phyloP scores from a whole-genome alignment of 106 monocot species.

The Dendrobium nobile region DNA sequence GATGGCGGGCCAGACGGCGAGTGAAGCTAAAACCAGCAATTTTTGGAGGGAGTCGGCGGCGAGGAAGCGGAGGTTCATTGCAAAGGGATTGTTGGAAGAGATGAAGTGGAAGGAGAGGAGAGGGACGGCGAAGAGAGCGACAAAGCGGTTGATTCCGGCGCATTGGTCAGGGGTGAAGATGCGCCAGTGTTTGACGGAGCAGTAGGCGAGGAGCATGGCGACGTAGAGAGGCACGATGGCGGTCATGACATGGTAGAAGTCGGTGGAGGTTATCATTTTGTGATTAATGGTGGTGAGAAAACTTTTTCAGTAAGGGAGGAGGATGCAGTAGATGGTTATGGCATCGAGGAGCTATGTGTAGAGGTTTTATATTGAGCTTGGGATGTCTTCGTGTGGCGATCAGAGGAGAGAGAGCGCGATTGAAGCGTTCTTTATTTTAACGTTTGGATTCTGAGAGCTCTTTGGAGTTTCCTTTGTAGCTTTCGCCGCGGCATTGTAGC shows the following conservation, averaged over 20 bases:
- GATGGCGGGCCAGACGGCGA: slow-evolving; percentile 39
- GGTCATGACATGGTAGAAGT: slow-evolving; percentile 75
- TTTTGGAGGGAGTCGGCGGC: slow-evolving; percentile 74
- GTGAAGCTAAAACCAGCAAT: slow-evolving; percentile 42
- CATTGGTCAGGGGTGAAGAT: slow-evolving; percentile 62
- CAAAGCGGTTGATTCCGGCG: slow-evolving; percentile 64
- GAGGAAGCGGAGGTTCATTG: slow-evolving; percentile 68
- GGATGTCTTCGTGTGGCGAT: neutral
- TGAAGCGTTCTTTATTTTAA: no score
- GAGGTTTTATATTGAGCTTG: slow-evolving; percentile 19
- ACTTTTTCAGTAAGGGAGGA: neutral
- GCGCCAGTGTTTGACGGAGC: slow-evolving; percentile 55
- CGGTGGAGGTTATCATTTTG: slow-evolving; percentile 37
- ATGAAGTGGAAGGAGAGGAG: slow-evolving; percentile 52
- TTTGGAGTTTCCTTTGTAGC: slow-evolving; percentile 3
- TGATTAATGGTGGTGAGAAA: neutral
- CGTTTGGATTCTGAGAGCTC: neutral
- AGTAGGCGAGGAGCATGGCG: slow-evolving; percentile 63
- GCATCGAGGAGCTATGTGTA: slow-evolving; percentile 44
- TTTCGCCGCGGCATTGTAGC: neutral
- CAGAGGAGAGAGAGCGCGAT: neutral
- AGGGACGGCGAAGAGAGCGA: slow-evolving; percentile 38
- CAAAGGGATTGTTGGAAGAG: slow-evolving; percentile 49
- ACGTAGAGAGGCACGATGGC: slow-evolving; percentile 69
- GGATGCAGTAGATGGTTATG: neutral